phyloP scores from a whole-genome alignment of 306 rosid genomes.

The Trichosanthes cucumerina region DNA sequence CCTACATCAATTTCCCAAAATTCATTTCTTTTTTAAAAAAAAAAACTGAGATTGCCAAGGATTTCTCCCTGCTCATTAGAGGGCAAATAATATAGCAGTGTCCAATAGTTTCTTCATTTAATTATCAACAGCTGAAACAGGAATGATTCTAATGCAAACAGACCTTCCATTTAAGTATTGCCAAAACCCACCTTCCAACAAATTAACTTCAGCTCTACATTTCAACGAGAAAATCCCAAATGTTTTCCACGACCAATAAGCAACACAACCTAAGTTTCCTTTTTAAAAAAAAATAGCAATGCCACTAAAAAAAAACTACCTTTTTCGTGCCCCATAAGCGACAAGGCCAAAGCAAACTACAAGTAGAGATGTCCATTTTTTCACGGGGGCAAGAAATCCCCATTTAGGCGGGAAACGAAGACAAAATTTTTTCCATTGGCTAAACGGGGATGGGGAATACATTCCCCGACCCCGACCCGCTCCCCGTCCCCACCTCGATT shows the following conservation, averaged over 20 bases:
- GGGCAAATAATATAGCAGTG: not conserved
- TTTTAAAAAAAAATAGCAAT: not conserved
- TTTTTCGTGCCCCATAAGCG: not conserved
- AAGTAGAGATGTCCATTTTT: too few relatives aligned
- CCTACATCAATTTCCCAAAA: too few relatives aligned
- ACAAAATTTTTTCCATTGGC: too few relatives aligned
- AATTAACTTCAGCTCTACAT: not conserved
- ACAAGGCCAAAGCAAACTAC: not conserved
- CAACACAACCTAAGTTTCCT: not conserved
- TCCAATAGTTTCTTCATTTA: not conserved
- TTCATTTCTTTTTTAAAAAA: too few relatives aligned
- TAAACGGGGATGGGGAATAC: too few relatives aligned
- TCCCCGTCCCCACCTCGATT: too few relatives aligned
- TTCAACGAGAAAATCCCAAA: not conserved
- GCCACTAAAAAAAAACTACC: not conserved
- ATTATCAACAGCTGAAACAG: not conserved
- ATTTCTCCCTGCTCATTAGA: not conserved
- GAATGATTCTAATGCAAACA: not conserved
- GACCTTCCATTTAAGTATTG: not conserved
- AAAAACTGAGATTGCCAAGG: not conserved
- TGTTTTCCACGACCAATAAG: not conserved
- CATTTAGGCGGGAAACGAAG: too few relatives aligned
- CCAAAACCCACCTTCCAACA: not conserved
- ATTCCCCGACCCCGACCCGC: too few relatives aligned
- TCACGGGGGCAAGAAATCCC: too few relatives aligned